A percentile compares a stretch with the other conserved stretches of the same genome.
phyloP scores from a whole-genome alignment of 805 yeast species.

The Ogataea pini region DNA sequence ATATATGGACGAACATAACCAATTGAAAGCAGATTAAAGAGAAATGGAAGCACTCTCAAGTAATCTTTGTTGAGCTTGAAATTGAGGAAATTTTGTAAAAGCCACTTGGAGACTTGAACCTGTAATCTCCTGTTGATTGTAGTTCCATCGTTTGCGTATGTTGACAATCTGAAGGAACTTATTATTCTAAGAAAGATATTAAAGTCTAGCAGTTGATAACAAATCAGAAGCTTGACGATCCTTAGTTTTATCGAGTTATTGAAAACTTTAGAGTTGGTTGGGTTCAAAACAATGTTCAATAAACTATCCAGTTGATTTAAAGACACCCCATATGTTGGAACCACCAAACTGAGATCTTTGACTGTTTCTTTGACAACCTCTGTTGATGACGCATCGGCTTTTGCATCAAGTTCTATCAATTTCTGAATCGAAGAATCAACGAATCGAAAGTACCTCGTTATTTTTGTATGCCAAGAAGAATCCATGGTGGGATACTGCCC shows the following conservation, averaged over 20 bases:
- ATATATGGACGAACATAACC: constrained; percentile 30
- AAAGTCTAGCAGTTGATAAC: constrained; percentile 28
- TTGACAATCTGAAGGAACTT: constrained; percentile 23
- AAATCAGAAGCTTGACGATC: constrained; percentile 18
- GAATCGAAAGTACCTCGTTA: constrained; percentile 13
- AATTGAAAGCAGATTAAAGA: constrained; percentile 30
- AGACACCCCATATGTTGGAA: constrained; percentile 29
- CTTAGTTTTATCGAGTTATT: constrained; percentile 17
- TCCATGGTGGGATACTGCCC: not conserved
- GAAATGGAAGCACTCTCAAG: constrained; percentile 23
- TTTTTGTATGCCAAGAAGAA: constrained; percentile 5
- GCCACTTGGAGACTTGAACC: constrained; percentile 21
- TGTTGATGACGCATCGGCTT: not conserved
- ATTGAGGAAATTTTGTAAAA: constrained; percentile 24
- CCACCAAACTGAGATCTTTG: constrained; percentile 22
- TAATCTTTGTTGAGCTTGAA: constrained; percentile 24
- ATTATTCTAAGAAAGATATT: constrained; percentile 23
- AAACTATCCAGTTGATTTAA: constrained; percentile 20
- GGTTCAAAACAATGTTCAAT: constrained; percentile 23
- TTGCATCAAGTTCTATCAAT: not conserved
- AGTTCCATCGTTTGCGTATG: constrained; percentile 24
- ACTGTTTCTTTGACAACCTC: constrained; percentile 13
- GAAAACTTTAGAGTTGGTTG: constrained; percentile 16
- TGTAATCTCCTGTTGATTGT: constrained; percentile 23
- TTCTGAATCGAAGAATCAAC: constrained; percentile 11